Conservation (phyloP, 202 grass and related monocot species). For the Saccharum hybrid region DNA sequence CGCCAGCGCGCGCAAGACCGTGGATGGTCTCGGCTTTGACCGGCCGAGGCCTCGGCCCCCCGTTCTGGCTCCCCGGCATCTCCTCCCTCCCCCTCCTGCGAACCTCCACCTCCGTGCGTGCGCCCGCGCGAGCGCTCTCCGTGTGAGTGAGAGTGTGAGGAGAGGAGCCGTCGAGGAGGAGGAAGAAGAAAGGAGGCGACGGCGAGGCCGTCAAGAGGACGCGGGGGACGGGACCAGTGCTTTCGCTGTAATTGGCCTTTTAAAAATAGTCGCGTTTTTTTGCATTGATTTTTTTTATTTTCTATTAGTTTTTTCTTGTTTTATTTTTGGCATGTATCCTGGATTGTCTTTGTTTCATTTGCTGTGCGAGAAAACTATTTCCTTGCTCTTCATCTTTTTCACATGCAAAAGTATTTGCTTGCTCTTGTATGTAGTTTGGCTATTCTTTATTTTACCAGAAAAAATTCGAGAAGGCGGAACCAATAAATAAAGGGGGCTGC, state of each 20-base stretch:
- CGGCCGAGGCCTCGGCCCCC: conserved; percentile 55
- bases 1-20: conserved; percentile 64
- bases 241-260: conserved; percentile 25
- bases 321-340: conserved; percentile 35
- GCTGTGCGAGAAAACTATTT: not conserved
- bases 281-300: not conserved
- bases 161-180: conserved; percentile 38
- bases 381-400: not conserved
- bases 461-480: not conserved
- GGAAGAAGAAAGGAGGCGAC: conserved; percentile 7
- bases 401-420: not conserved
- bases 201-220: conserved; percentile 19
- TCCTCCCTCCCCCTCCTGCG: conserved; percentile 36
- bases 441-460: not conserved
- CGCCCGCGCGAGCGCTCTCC: conserved; percentile 31
- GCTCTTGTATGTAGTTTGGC: too few species aligned
- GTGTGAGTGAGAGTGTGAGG: conserved; percentile 2
- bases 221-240: conserved; percentile 43
- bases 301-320: not conserved
- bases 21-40: conserved; percentile 70
- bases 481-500: not conserved
- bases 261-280: conserved; percentile 21
- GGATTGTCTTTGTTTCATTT: conserved; percentile 11
- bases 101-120: conserved; percentile 12
- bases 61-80: conserved; percentile 84